phyloP scores from a whole-genome alignment of 192 early-diverging fungal species.

The Oehlia diaphana region DNA sequence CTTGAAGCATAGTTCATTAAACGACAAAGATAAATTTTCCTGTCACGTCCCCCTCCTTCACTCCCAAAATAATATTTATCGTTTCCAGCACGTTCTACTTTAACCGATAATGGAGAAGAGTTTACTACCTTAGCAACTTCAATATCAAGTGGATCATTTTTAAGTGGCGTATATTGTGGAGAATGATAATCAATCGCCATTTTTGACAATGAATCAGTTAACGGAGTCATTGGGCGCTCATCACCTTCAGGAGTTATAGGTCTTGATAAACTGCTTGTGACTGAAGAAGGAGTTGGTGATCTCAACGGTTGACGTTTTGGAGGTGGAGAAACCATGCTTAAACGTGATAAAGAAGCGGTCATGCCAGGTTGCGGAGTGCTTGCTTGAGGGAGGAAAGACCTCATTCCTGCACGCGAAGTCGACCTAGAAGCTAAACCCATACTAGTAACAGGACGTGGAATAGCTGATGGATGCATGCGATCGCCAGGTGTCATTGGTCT shows the following conservation, averaged over 20 bases:
- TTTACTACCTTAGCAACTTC: conserved; percentile 57
- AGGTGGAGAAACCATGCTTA: conserved; percentile 7
- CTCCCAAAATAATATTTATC: conserved; percentile 50
- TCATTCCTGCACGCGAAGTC: conserved; percentile 18
- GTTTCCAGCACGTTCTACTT: conserved; percentile 42
- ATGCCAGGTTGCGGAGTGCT: conserved; percentile 22
- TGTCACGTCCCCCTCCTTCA: conserved; percentile 44
- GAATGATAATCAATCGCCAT: conserved; percentile 37
- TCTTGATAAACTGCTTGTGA: conserved; percentile 7
- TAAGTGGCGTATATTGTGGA: conserved; percentile 39
- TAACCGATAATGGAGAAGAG: conserved; percentile 49
- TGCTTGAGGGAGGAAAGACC: conserved; percentile 7
- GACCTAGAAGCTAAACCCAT: conserved; percentile 21
- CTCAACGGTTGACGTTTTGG: neutral
- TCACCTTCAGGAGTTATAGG: conserved; percentile 8
- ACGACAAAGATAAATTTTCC: conserved; percentile 49
- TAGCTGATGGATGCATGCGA: conserved; percentile 1
- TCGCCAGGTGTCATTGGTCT: conserved; percentile 21
- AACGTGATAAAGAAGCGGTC: conserved; percentile 1
- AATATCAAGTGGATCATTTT: conserved; percentile 50
- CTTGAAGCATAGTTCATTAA: conserved; percentile 39
- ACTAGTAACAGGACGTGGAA: conserved; percentile 32
- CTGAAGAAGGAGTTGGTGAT: conserved; percentile 22
- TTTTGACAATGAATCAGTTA: neutral
- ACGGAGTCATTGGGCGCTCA: conserved; percentile 15